Base-by-base conservation (phyloP, 208 protist species). In the Crithidia sp. region DNA sequence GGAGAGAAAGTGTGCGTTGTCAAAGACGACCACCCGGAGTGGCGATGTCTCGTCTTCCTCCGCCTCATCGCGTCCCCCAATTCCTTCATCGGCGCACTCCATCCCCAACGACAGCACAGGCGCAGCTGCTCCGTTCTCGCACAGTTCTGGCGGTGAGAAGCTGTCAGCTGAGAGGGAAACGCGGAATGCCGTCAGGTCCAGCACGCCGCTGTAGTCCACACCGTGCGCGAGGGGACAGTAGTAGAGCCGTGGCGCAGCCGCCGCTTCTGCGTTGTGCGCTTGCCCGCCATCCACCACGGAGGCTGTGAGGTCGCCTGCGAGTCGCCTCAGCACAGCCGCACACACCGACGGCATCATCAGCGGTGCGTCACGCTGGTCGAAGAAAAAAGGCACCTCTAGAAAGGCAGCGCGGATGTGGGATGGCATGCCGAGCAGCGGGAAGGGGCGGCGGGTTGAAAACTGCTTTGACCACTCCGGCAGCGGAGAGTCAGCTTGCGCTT, bases 1-100 rank as follows among this genome's bases (percentile, higher is more conserved):
- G 8, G 85, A 90, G 8, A 93, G 80, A 19, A 93, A 36, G 65
- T 93, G 85, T 0, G 88, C 88, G 77, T 93, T 87, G 68, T 74
- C 47, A 43, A 93, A 55, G 19, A 93, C 68, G 12, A 90, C 81
- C 12, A 87, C 40, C 3, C 55, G 17, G 47, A 72, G 64, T 43
- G 67, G 71, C 8, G 56, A 4, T 0, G 14, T 14, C 2, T 4
- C 59, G 54, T 14, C 2, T 7, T 52, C 45, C n/a, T 39, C 4
- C 10, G 43, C 13, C 14, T 37, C 41, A 2, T 62, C 54, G 41
- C 39, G 3, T n/a, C 17, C 4, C 19, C 12, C 43, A 4, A 36
- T 50, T 2, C 37, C 2, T 4, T 36, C 47, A 2, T 43, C n/a
- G n/a, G 17, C 7, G 13, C 13, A 14, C 19, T 73, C 65, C 45